Evolutionary conservation across 805 yeast species (phyloP).

Genomic region (Saturnispora dispora): DNA sequence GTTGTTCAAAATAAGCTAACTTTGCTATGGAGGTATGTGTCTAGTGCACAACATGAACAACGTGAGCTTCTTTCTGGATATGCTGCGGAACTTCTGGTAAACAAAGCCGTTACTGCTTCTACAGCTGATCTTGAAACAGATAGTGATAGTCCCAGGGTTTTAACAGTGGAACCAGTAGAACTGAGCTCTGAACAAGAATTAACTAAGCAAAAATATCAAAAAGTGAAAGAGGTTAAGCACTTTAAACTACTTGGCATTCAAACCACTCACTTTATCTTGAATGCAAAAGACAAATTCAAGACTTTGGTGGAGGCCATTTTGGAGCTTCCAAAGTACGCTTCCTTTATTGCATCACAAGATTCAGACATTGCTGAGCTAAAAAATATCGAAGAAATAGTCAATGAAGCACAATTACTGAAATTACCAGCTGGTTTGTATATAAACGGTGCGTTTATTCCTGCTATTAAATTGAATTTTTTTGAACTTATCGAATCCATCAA

Average conservation of each 20-base stretch:
- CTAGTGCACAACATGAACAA: conserved; percentile 17
- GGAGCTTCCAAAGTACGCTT: conserved; percentile 49
- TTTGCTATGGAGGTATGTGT: conserved; percentile 68
- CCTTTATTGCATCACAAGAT: conserved; percentile 26
- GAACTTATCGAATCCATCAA: conserved; percentile 33
- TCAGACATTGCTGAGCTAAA: conserved; percentile 10
- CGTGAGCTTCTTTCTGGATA: conserved; percentile 43
- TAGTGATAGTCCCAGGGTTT: not conserved
- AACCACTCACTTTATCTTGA: conserved; percentile 32
- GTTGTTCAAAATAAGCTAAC: conserved; percentile 56
- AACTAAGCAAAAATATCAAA: conserved; percentile 16
- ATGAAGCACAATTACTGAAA: conserved; percentile 6
- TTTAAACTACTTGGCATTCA: conserved; percentile 34
- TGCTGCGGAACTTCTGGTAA: conserved; percentile 56
- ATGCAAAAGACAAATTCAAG: conserved; percentile 27
- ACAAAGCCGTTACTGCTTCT: conserved; percentile 57
- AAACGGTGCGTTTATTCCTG: conserved; percentile 59
- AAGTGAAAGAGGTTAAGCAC: conserved; percentile 25
- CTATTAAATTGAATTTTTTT: conserved; percentile 34
- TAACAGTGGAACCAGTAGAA: not conserved
- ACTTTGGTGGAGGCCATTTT: conserved; percentile 32
- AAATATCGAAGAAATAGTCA: not conserved
- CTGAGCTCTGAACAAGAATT: not conserved
- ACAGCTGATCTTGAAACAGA: conserved; percentile 47
- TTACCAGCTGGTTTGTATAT: conserved; percentile 44